Base-by-base conservation (phyloP, 495 filamentous ascomycete species). In the Delitschia confertaspora region DNA sequence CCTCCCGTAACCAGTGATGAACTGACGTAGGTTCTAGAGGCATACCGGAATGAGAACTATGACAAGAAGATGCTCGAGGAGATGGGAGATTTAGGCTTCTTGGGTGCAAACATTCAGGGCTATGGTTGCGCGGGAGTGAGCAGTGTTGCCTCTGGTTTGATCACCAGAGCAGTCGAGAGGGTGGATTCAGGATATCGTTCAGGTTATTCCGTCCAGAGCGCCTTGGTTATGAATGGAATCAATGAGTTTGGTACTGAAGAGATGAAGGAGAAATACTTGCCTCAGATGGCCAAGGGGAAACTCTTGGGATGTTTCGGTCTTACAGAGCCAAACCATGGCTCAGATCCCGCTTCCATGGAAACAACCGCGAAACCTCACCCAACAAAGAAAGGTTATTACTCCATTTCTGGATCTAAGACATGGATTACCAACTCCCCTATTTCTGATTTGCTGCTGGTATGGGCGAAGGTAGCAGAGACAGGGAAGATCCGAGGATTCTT, bases 381-480 rank as follows among this genome's bases (percentile, higher is more conserved):
- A 2, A 78, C 74, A 3, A 93, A 93, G 71, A 80, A 85, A 57
- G 88, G 88, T 3, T 83, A 84, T 55, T 83, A 82, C 39, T 71
- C 80, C 24, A 65, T 98, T 23, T 82, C 75, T 30, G 91, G 91
- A 2, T 70, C 85, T 30, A 98, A 98, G 72, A 96, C 93, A 0
- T 98, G 91, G 91, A 98, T 98, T 56, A 96, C 91, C 31, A 98
- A 96, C 69, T 89, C 84, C 8, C 91, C 91, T 20, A 95, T 96
- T 49, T 76, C 88, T 4, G 89, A 98, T 56, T 67, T 98, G 9
- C 65, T 95, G 39, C 65, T 98, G 37, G 83, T 98, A 6, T 98
- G 91, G 91, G 91, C 89, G 4, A 95, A 95, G 66, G 68, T 93
- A 29, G 75, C 91, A 47, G 77, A 75, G 34, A 93, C 85, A 11